Evolutionary conservation across 2,329 filamentous ascomycete genomes (phyloP).

Genomic region (Aspergillus sp.): DNA sequence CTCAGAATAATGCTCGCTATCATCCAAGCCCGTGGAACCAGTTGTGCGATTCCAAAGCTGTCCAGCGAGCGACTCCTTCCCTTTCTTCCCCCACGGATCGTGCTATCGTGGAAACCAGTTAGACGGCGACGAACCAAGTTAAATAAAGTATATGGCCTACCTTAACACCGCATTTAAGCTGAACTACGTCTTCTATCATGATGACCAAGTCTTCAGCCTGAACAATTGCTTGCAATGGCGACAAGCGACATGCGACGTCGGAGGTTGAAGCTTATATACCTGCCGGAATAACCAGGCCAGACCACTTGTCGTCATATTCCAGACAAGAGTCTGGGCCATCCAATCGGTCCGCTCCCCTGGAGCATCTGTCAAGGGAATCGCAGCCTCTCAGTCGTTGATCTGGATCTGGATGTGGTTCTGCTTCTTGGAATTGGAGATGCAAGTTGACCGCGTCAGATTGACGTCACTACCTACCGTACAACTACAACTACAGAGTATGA

Average conservation of each 20-base stretch:
- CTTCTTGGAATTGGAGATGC: background rate
- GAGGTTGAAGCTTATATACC: background rate
- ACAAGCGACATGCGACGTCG: too few relatives aligned
- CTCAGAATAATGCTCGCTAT: slow-evolving; percentile 63
- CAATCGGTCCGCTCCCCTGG: background rate
- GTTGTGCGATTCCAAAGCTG: slow-evolving; percentile 65
- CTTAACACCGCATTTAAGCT: slow-evolving; percentile 57
- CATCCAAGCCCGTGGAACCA: slow-evolving; percentile 63
- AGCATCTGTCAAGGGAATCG: background rate
- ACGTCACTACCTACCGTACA: slow-evolving; percentile 15
- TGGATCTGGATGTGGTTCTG: background rate
- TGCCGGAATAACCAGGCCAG: background rate
- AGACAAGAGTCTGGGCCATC: too few relatives aligned
- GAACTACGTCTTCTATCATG: slow-evolving; percentile 54
- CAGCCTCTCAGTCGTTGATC: background rate
- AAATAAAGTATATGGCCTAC: slow-evolving; percentile 18
- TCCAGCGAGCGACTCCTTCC: slow-evolving; percentile 65
- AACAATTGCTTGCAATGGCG: too few relatives aligned
- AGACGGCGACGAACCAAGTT: background rate
- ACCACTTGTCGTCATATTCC: background rate
- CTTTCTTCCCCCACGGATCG: slow-evolving; percentile 71
- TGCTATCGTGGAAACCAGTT: slow-evolving; percentile 40
- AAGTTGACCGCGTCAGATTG: slow-evolving; percentile 11
- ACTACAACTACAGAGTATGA: background rate
- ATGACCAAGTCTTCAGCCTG: background rate